Evolutionary conservation across 164 flowering plant species (phyloP).

Genomic region (Liquidambar formosana): DNA sequence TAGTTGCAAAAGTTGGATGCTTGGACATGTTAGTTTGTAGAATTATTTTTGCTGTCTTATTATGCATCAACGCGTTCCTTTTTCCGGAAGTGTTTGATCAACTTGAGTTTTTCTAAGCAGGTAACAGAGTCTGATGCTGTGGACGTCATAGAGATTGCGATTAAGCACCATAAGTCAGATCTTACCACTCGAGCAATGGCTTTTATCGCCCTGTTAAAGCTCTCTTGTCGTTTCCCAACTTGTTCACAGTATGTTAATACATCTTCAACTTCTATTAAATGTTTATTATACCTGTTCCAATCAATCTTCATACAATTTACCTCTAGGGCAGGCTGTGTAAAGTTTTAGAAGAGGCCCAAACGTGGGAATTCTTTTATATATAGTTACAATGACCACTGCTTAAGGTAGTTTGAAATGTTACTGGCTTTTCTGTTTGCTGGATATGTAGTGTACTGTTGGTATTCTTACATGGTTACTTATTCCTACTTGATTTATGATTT

Average conservation of each 20-base stretch:
- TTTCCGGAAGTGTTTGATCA: neutral
- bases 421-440: too few species aligned
- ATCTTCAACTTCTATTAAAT: neutral
- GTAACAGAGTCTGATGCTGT: conserved; percentile 95
- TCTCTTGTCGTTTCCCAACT: conserved; percentile 91
- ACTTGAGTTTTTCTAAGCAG: conserved; percentile 41
- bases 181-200: conserved; percentile 84
- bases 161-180: conserved; percentile 67
- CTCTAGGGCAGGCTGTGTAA: neutral
- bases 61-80: neutral
- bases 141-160: conserved; percentile 71
- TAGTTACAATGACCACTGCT: too few species aligned
- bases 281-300: neutral
- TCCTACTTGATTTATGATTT: too few species aligned
- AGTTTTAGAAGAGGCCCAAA: too few species aligned
- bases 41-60: neutral
- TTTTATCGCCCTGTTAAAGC: conserved; percentile 86
- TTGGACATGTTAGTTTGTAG: neutral
- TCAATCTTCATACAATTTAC: neutral
- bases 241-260: conserved; percentile 70
- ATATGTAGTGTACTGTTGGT: too few species aligned
- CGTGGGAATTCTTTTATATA: too few species aligned
- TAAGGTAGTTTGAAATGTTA: too few species aligned
- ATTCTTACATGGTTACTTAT: too few species aligned
- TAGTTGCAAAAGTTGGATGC: neutral